phyloP scores from a whole-genome alignment of 805 yeast genomes.

The Starmerella scarabaei region DNA sequence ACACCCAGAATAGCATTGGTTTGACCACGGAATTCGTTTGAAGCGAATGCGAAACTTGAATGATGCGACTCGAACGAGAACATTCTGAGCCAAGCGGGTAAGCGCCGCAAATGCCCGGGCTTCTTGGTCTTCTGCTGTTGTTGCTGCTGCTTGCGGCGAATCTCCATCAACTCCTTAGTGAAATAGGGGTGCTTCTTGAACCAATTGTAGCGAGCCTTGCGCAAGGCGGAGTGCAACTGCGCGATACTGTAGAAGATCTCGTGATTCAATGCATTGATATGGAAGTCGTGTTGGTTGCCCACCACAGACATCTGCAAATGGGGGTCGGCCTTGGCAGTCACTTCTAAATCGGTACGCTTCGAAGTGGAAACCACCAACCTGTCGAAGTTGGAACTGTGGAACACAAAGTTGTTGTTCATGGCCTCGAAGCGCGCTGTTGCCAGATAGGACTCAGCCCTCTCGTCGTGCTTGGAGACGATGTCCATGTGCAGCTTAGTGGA shows the following conservation, averaged over 20 bases:
- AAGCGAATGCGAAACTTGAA: constrained; percentile 16
- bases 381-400: constrained; percentile 22
- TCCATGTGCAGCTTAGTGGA: constrained; percentile 26
- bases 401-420: constrained; percentile 20
- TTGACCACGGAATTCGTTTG: constrained; percentile 20
- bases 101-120: constrained; percentile 12
- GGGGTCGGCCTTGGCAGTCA: constrained; percentile 24
- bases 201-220: constrained; percentile 4
- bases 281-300: constrained; percentile 21
- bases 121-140: neutral
- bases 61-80: constrained; percentile 7
- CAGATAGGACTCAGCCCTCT: constrained; percentile 7
- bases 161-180: neutral
- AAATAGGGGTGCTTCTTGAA: constrained; percentile 2
- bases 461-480: constrained; percentile 24
- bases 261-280: constrained; percentile 22
- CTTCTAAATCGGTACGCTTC: constrained; percentile 18
- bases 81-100: constrained; percentile 19
- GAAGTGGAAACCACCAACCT: constrained; percentile 23
- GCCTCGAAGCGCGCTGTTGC: constrained; percentile 15
- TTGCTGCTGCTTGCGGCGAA: neutral
- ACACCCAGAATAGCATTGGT: constrained; percentile 19
- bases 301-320: constrained; percentile 20
- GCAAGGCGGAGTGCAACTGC: constrained; percentile 12
- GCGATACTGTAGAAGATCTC: constrained; percentile 27